These are phyloP conservation scores for Phellinidium pouzarii DNA, from an alignment of 1,284 basidiomycete genomes.

Conservation along the genomic window DNA sequence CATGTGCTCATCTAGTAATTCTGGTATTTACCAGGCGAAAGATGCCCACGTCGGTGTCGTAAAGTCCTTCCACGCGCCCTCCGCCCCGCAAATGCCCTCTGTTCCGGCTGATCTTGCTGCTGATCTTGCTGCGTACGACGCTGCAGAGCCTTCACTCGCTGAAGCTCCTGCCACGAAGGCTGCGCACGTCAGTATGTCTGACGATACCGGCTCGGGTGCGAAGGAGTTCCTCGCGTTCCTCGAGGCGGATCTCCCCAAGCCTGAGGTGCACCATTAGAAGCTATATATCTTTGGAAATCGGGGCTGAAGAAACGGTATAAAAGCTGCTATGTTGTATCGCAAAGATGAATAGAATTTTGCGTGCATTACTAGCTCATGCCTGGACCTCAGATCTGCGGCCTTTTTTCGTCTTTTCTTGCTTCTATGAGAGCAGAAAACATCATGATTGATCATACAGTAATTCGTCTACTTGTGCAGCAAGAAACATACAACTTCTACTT, in stretches of 20 bases:
- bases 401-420: not conserved
- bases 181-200: conserved; percentile 28
- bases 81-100: conserved; percentile 59
- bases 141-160: conserved; percentile 60
- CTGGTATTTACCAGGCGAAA: conserved; percentile 47
- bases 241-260: conserved; percentile 54
- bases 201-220: conserved; percentile 39
- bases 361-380: not conserved
- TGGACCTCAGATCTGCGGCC: not conserved
- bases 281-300: too few relatives aligned
- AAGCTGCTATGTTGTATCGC: not conserved
- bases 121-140: conserved; percentile 79
- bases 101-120: conserved; percentile 74
- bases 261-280: conserved; percentile 43
- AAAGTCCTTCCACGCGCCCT: conserved; percentile 65
- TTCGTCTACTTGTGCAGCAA: too few relatives aligned
- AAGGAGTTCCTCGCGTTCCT: conserved; percentile 54
- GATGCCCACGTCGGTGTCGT: conserved; percentile 81
- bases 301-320: not conserved
- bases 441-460: not conserved
- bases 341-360: not conserved
- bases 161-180: conserved; percentile 27
- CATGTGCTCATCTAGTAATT: conserved; percentile 1
- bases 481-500: too few relatives aligned
- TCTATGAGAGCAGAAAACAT: not conserved